Conservation (phyloP, 2,329 filamentous ascomycete species). For the Lasiodiplodia theobromae region DNA sequence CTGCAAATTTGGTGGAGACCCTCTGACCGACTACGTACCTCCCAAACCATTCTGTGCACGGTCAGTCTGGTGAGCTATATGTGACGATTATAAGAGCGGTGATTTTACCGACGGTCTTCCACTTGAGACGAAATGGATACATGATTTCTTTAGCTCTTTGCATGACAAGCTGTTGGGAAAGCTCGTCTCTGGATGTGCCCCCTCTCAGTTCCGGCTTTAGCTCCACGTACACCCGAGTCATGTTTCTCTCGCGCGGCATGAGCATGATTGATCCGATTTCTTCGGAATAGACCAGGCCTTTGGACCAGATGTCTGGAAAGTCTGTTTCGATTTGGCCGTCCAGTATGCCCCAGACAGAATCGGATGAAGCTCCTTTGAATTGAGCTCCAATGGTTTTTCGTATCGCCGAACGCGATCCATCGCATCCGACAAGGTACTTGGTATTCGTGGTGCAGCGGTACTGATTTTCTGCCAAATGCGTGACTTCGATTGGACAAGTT, state of each 20-base stretch:
- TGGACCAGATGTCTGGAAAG: slow-evolving; percentile 78
- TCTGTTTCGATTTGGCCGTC: slow-evolving; percentile 75
- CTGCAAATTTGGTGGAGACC: slow-evolving; percentile 54
- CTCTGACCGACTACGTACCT: slow-evolving; percentile 60
- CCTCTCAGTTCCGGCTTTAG: slow-evolving; percentile 47
- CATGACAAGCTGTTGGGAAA: slow-evolving; percentile 73
- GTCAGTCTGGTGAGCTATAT: background rate
- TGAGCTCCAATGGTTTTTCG: slow-evolving; percentile 62
- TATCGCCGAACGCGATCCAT: slow-evolving; percentile 75
- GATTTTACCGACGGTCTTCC: slow-evolving; percentile 48
- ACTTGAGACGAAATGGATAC: slow-evolving; percentile 53
- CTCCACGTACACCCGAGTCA: slow-evolving; percentile 68
- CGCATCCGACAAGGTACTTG: slow-evolving; percentile 73
- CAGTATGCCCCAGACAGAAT: slow-evolving; percentile 74
- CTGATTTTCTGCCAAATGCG: slow-evolving; percentile 47
- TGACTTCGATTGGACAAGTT: slow-evolving; percentile 50
- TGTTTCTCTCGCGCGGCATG: slow-evolving; percentile 74
- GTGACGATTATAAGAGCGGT: background rate
- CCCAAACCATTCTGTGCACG: slow-evolving; percentile 57
- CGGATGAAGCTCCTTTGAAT: slow-evolving; percentile 57
- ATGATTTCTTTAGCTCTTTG: slow-evolving; percentile 62
- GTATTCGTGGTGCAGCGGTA: slow-evolving; percentile 58
- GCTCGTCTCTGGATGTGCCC: slow-evolving; percentile 41
- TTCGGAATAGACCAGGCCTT: slow-evolving; percentile 72
- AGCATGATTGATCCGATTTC: slow-evolving; percentile 74